Evolutionary conservation across 2,329 filamentous ascomycete species (phyloP), one percentile per base, ranked within the genome.

Genomic region (Fusarium nisikadoi): DNA sequence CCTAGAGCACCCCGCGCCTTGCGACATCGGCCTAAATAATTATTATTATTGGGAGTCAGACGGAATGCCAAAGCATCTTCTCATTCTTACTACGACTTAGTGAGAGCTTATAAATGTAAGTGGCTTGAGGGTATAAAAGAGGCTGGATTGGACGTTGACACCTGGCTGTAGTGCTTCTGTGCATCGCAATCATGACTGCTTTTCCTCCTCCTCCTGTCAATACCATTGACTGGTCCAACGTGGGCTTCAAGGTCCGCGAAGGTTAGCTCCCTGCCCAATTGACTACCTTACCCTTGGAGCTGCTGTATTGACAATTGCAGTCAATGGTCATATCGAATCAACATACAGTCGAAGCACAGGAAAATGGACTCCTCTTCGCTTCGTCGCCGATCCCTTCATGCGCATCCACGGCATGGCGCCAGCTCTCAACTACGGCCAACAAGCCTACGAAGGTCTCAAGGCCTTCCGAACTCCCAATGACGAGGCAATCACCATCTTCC

Each of bases 371-470:
- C 82, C 90, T 19, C 94, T 94, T 31, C 85, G 88, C 71, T 97
- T 97, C 83, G 90, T 98, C 68, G 83, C 89, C 68, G 93, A 95
- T 77, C 95, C 95, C 11, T 95, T 88, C 85, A 89, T 98, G 76
- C 91, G 91, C 74, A 91, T 98, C 79, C 95, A 98, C 83, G 96
- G 95, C 82, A 96, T 99, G 93, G 92, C 95, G 0, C 95, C 96
- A 0, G 95, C 91, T 46, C 89, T 98, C 73, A 99, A 99, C 87
- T 99, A 99, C 82, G 94, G 95, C 65, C 94, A 97, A 80, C 96
- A 98, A 85, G 95, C 94, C 77, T 99, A 97, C 86, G 96, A 99
- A 82, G 96, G 96, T n/a, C 90, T 98, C 81, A 98, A 98, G 83
- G 95, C 95, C 61, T 98, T 98, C 88, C 94, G 95, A 71, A 86